These are phyloP conservation scores for Datisca glomerata DNA, from an alignment of 306 rosid genomes.

Conservation along the genomic window DNA sequence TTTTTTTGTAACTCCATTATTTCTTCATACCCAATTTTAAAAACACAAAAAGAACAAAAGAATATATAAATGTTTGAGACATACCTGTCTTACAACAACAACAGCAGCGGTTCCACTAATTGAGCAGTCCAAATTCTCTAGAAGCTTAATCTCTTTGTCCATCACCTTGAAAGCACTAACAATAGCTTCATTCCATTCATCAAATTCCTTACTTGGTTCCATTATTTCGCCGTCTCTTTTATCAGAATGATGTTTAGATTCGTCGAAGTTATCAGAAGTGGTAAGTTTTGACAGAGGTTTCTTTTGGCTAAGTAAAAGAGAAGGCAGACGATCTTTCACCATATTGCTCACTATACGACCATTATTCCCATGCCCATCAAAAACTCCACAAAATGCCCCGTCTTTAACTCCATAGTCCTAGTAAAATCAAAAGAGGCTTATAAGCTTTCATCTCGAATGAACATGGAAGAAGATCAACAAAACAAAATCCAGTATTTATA, in stretches of 20 bases:
- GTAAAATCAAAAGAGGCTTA: too few relatives aligned
- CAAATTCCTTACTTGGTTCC: conserved; percentile 15
- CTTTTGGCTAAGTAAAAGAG: conserved; percentile 28
- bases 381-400: conserved; percentile 47
- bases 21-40: too few relatives aligned
- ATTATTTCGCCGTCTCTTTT: not conserved
- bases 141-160: conserved; percentile 64
- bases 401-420: conserved; percentile 43
- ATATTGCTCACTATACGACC: conserved; percentile 60
- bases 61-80: too few relatives aligned
- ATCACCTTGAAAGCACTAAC: conserved; percentile 41
- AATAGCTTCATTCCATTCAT: conserved; percentile 33
- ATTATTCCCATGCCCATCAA: conserved; percentile 74
- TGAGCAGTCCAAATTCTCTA: conserved; percentile 39
- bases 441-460: too few relatives aligned
- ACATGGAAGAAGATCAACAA: too few relatives aligned
- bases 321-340: conserved; percentile 31
- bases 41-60: too few relatives aligned
- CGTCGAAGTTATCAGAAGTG: too few relatives aligned
- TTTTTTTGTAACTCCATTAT: not conserved
- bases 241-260: too few relatives aligned
- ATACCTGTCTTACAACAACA: conserved; percentile 44
- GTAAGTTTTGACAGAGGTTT: conserved; percentile 12
- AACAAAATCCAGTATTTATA: too few relatives aligned
- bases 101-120: conserved; percentile 69